Evolutionary conservation across 352 stramenopile species (phyloP).

Genomic region (Phytophthora nicotianae): DNA sequence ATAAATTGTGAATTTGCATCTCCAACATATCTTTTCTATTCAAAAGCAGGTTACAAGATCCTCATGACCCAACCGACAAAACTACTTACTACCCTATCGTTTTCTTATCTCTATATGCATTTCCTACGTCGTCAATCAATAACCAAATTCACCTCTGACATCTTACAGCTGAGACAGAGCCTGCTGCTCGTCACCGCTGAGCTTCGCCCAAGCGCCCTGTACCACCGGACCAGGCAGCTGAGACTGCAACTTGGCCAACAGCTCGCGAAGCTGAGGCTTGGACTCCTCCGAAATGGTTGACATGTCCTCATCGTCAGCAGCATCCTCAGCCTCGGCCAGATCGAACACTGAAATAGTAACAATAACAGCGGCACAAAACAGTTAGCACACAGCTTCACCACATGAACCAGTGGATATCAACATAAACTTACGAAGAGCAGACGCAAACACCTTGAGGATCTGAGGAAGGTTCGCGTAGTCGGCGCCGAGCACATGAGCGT

Average conservation of each 20-base stretch:
- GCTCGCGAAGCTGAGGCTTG: conserved; percentile 58
- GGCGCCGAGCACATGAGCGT: conserved; percentile 67
- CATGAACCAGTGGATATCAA: conserved; percentile 11
- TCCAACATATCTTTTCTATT: conserved; percentile 29
- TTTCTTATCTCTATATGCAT: conserved; percentile 39
- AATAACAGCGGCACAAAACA: conserved; percentile 14
- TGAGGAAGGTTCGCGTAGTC: conserved; percentile 67
- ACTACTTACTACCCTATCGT: conserved; percentile 37
- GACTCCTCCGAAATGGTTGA: conserved; percentile 69
- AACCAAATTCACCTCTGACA: conserved; percentile 20
- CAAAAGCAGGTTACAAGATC: conserved; percentile 22
- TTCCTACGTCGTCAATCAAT: conserved; percentile 30
- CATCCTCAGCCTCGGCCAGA: conserved; percentile 55
- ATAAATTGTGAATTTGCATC: conserved; percentile 7
- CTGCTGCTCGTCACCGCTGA: conserved; percentile 75
- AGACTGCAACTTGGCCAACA: conserved; percentile 73
- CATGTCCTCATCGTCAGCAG: conserved; percentile 70
- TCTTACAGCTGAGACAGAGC: conserved; percentile 66
- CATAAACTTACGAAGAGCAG: conserved; percentile 65
- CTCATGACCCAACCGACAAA: conserved; percentile 23
- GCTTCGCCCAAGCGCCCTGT: conserved; percentile 69
- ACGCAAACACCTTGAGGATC: conserved; percentile 81
- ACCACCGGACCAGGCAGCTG: conserved; percentile 65
- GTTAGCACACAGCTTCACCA: conserved; percentile 19
- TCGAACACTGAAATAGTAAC: conserved; percentile 57